These are phyloP conservation scores for Fusarium temperatum DNA, from an alignment of 2,329 filamentous ascomycete species.

Conservation along the genomic window DNA sequence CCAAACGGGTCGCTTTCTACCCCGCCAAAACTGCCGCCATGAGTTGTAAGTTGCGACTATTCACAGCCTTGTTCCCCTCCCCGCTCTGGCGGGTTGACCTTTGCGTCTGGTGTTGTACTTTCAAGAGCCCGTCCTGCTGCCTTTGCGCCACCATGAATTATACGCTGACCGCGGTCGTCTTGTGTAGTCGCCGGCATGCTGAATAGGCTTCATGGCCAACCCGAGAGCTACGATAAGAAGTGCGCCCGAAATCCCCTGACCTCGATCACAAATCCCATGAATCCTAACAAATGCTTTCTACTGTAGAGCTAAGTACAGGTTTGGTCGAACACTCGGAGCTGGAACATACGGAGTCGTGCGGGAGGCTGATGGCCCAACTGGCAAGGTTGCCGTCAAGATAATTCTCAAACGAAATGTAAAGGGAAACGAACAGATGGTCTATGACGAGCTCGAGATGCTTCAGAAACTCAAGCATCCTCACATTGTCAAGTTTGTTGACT, in stretches of 20 bases:
- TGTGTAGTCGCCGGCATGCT: slow-evolving; percentile 83
- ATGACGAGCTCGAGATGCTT: slow-evolving; percentile 94
- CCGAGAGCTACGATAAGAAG: slow-evolving; percentile 99
- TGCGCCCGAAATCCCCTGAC: slow-evolving; percentile 53
- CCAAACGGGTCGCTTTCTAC: slow-evolving; percentile 29
- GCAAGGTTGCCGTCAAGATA: slow-evolving; percentile 96
- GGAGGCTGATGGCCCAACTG: slow-evolving; percentile 85
- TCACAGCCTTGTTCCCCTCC: slow-evolving; percentile 38
- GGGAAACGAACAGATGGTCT: slow-evolving; percentile 98
- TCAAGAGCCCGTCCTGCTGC: background rate
- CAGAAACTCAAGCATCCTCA: slow-evolving; percentile 91
- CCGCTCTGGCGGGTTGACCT: slow-evolving; percentile 29
- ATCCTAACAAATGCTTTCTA: slow-evolving; percentile 38
- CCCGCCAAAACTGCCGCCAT: slow-evolving; percentile 43
- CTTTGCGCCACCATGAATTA: background rate
- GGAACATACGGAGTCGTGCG: slow-evolving; percentile 98
- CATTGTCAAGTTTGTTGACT: slow-evolving; percentile 97
- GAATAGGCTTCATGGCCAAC: slow-evolving; percentile 95
- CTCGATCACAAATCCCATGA: slow-evolving; percentile 14
- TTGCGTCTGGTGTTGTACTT: background rate
- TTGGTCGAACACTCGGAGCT: slow-evolving; percentile 92
- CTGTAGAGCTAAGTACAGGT: slow-evolving; percentile 82
- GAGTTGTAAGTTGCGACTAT: slow-evolving; percentile 46
- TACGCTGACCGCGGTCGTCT: slow-evolving; percentile 37
- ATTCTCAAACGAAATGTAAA: slow-evolving; percentile 99